These are phyloP conservation scores for Sporothrix mexicana DNA, from an alignment of 2,329 filamentous ascomycete species.

Conservation along the genomic window DNA sequence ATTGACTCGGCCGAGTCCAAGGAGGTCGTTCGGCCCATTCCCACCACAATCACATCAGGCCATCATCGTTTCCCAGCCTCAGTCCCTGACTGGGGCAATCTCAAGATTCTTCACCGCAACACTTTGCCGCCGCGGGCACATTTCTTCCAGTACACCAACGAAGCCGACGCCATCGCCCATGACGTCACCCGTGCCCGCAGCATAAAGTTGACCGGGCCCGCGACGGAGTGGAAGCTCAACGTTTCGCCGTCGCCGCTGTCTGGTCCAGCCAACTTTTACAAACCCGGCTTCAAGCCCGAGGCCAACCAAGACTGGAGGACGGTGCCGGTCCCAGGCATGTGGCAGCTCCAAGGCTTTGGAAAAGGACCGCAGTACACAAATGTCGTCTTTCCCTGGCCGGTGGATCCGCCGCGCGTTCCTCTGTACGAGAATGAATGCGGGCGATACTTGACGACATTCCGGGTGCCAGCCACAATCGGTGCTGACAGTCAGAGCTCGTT, in stretches of 20 bases:
- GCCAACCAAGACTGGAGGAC: constrained; percentile 50
- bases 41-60: neutral
- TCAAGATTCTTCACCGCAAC: constrained; percentile 63
- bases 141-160: constrained; percentile 59
- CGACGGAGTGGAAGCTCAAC: constrained; percentile 56
- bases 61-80: neutral
- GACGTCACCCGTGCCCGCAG: constrained; percentile 5
- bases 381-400: constrained; percentile 69
- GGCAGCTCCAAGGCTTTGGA: constrained; percentile 73
- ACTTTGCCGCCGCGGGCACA: constrained; percentile 62
- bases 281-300: constrained; percentile 46
- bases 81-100: constrained; percentile 65
- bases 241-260: constrained; percentile 54
- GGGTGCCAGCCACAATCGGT: constrained; percentile 51
- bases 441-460: constrained; percentile 64
- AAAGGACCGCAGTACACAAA: constrained; percentile 72
- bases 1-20: neutral
- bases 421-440: constrained; percentile 67
- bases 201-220: constrained; percentile 36
- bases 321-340: constrained; percentile 69
- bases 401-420: constrained; percentile 68
- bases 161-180: constrained; percentile 37
- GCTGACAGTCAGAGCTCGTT: constrained; percentile 40
- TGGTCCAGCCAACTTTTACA: constrained; percentile 52
- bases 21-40: neutral